A percentile compares a stretch with the other conserved stretches of the same genome.
These are phyloP conservation scores for Zygotorulaspora florentina DNA, from an alignment of 805 yeast genomes.

Conservation along the genomic window DNA sequence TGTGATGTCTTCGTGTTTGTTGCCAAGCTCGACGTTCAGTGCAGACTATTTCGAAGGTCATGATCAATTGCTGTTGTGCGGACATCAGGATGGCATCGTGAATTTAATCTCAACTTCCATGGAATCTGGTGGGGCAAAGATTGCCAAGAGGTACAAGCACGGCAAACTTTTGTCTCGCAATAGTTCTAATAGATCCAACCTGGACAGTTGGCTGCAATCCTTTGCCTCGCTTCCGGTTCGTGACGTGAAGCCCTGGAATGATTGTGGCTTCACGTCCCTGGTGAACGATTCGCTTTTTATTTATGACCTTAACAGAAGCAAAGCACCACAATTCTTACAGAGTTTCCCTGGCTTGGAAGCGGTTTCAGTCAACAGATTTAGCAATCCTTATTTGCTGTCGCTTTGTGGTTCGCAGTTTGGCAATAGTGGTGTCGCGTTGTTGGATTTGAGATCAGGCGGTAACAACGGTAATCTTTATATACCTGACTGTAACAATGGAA, in stretches of 20 bases:
- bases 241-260: constrained; percentile 18
- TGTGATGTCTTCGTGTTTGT: constrained; percentile 14
- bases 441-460: constrained; percentile 54
- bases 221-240: constrained; percentile 20
- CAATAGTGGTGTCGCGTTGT: constrained; percentile 66
- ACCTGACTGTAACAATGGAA: constrained; percentile 19
- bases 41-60: constrained; percentile 14
- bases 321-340: constrained; percentile 25
- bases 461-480: constrained; percentile 19
- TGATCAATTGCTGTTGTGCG: constrained; percentile 47
- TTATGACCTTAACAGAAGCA: constrained; percentile 64
- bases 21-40: constrained; percentile 11
- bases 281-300: constrained; percentile 68
- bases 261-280: constrained; percentile 48
- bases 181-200: constrained; percentile 7
- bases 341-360: constrained; percentile 24
- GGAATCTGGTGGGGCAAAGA: constrained; percentile 57
- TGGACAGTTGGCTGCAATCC: constrained; percentile 17
- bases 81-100: constrained; percentile 71
- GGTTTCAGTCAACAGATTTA: constrained; percentile 33
- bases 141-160: constrained; percentile 76
- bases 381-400: constrained; percentile 44
- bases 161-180: constrained; percentile 49
- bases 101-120: constrained; percentile 60
- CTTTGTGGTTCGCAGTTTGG: constrained; percentile 58